These are phyloP conservation scores for Fusarium dlaminii DNA, from an alignment of 2,329 filamentous ascomycete genomes.

Conservation along the genomic window DNA sequence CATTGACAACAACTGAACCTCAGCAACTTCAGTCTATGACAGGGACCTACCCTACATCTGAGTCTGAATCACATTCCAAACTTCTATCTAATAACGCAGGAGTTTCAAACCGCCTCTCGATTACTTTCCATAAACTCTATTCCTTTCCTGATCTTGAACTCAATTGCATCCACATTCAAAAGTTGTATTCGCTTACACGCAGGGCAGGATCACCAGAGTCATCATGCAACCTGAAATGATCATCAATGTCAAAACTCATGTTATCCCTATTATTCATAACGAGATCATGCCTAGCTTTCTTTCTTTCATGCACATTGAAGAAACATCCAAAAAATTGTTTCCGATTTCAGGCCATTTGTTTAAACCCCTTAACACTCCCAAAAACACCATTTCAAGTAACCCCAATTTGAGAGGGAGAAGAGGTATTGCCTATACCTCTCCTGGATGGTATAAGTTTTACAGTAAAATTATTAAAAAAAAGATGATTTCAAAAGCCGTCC, in stretches of 20 bases:
- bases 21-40: accelerated
- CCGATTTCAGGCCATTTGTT: constrained; percentile 28
- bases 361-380: constrained; percentile 34
- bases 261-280: constrained; percentile 31
- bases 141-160: not conserved
- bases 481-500: constrained; percentile 30
- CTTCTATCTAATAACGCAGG: accelerated
- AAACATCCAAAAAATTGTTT: constrained; percentile 35
- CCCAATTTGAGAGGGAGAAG: constrained; percentile 20
- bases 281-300: constrained; percentile 34
- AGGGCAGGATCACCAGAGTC: not conserved
- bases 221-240: not conserved
- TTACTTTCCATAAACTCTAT: not conserved
- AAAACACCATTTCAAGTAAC: constrained; percentile 37
- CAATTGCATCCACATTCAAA: not conserved
- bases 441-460: constrained; percentile 37
- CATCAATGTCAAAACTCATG: constrained; percentile 1
- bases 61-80: not conserved
- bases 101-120: not conserved
- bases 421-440: constrained; percentile 22
- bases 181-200: too few relatives aligned
- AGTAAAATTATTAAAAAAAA: constrained; percentile 43
- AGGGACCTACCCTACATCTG: not conserved
- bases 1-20: not conserved
- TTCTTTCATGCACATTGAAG: constrained; percentile 16